Percentiles rank a stretch among this genome's conserved stretches.
Evolutionary conservation across 345 rosid species (phyloP).

Genomic region (Citrus hindsii): DNA sequence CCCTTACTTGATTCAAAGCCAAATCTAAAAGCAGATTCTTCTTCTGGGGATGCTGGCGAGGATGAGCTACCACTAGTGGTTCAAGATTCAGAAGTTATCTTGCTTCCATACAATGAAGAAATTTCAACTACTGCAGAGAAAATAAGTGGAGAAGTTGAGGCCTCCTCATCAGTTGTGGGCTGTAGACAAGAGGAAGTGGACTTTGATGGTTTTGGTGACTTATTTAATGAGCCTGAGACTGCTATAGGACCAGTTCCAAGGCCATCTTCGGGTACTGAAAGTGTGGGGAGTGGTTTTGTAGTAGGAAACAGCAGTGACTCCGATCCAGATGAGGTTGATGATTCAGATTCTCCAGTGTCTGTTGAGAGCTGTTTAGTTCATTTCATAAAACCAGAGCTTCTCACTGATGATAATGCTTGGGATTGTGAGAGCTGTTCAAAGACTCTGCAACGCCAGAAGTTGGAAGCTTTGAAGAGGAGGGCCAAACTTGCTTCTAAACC

Average conservation of each 20-base stretch:
- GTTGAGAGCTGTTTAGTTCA: slow-evolving; percentile 88
- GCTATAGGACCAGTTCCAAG: slow-evolving; percentile 49
- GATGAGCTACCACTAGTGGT: slow-evolving; percentile 65
- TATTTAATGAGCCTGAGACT: slow-evolving; percentile 84
- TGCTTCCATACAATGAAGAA: slow-evolving; percentile 79
- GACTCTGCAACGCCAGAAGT: slow-evolving; percentile 36
- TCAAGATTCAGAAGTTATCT: slow-evolving; percentile 60
- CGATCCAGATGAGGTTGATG: slow-evolving; percentile 92
- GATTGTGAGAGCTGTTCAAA: slow-evolving; percentile 84
- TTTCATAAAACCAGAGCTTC: slow-evolving; percentile 79
- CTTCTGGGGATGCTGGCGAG: slow-evolving; percentile 62
- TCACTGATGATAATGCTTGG: slow-evolving; percentile 94
- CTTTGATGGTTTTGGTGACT: slow-evolving; percentile 81
- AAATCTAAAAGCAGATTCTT: slow-evolving; percentile 32
- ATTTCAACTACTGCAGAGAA: slow-evolving; percentile 23
- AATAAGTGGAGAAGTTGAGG: slow-evolving; percentile 41
- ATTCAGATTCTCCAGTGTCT: slow-evolving; percentile 80
- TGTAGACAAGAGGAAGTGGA: slow-evolving; percentile 30
- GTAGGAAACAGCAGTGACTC: slow-evolving; percentile 70
- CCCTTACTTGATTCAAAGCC: slow-evolving; percentile 26
- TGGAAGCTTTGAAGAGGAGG: slow-evolving; percentile 41
- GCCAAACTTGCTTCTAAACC: slow-evolving; percentile 21
- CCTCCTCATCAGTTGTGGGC: slow-evolving; percentile 34
- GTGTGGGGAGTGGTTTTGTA: slow-evolving; percentile 44
- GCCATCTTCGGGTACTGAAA: slow-evolving; percentile 54